Evolutionary conservation across 1,284 basidiomycete genomes (phyloP), one percentile per base, ranked within the genome.

Genomic region (Leccinum pachyderme): DNA sequence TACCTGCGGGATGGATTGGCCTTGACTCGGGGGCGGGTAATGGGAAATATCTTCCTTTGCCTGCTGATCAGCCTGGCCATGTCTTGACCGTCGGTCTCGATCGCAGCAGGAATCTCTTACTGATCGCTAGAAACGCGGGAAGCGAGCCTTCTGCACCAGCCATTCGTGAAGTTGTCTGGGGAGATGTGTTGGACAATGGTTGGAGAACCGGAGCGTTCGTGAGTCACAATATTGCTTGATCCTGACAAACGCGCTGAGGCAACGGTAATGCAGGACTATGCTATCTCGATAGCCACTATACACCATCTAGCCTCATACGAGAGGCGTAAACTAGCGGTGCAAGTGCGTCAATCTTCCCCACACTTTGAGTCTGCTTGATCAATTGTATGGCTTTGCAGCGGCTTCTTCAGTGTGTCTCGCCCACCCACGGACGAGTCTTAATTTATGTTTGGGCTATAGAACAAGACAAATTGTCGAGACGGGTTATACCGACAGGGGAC

Each of bases 371-470:
- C 24, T 32, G n/a, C 24, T 7, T 61, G 18, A 60, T 18, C 18
- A 18, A 18, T 50, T 9, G 8, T 49, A 22, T 41, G 55, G 25
- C 37, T 45, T 43, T 52, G 4, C 63, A 92, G 87, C 79, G 84
- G 32, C 76, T 95, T 22, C 67, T 94, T 15, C 77, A 82, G 54
- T 76, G 79, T 12, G 82, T 92, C 37, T 83, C 83, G 2, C 76
- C 84, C 5, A 55, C 64, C 2, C 81, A 89, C 62, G 89, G 93
- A 9, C 84, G 93, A 7, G 80, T 95, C 55, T 77, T 99, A 61
- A 88, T 99, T 64, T 98, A 97, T 65, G 97, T 98, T n/a, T 99
- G 97, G 97, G 95, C 96, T 1, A 83, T 91, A 52, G 95, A 98
- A 67, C 97, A 99, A 75, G 93, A 96, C 55, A 80, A 82, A 32